phyloP scores from a whole-genome alignment of 2,329 filamentous ascomycete species.

The Sarocladium oryzae region DNA sequence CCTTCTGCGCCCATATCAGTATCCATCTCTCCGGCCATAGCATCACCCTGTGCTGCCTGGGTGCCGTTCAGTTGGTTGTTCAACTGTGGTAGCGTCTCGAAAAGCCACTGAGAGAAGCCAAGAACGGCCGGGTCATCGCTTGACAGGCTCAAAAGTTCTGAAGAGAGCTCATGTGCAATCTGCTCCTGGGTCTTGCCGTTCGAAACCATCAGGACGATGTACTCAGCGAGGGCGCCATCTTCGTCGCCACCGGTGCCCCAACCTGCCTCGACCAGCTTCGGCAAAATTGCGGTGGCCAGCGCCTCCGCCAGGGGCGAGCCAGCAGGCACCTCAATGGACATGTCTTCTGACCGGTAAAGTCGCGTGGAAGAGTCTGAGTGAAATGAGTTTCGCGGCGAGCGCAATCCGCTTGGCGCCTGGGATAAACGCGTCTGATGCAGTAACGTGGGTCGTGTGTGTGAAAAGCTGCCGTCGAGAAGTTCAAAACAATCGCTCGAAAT shows the following conservation, averaged over 20 bases:
- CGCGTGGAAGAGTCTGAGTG: not conserved
- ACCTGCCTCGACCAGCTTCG: constrained; percentile 86
- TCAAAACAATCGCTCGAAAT: not conserved
- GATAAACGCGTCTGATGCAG: constrained; percentile 6
- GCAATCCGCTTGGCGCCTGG: not conserved
- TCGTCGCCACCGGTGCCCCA: constrained; percentile 79
- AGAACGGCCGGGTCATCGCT: constrained; percentile 77
- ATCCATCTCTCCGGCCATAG: constrained; percentile 47
- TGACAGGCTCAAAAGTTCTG: constrained; percentile 75
- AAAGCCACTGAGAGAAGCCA: constrained; percentile 90
- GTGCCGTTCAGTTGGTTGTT: constrained; percentile 55
- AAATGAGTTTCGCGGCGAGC: not conserved
- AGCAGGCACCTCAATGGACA: constrained; percentile 71
- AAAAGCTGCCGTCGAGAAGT: not conserved
- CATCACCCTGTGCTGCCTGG: constrained; percentile 28
- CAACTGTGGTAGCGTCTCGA: constrained; percentile 70
- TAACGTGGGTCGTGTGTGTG: not conserved
- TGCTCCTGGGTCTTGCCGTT: constrained; percentile 91
- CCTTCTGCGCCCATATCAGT: constrained; percentile 63
- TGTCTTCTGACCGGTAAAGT: constrained; percentile 32
- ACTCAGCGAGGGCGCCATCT: constrained; percentile 84
- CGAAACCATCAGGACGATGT: constrained; percentile 93
- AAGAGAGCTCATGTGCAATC: constrained; percentile 80
- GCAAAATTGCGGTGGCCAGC: constrained; percentile 75
- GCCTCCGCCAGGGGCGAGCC: constrained; percentile 80